Conservation (phyloP, 75 land plant species). For the Pseudotsuga menziesii region DNA sequence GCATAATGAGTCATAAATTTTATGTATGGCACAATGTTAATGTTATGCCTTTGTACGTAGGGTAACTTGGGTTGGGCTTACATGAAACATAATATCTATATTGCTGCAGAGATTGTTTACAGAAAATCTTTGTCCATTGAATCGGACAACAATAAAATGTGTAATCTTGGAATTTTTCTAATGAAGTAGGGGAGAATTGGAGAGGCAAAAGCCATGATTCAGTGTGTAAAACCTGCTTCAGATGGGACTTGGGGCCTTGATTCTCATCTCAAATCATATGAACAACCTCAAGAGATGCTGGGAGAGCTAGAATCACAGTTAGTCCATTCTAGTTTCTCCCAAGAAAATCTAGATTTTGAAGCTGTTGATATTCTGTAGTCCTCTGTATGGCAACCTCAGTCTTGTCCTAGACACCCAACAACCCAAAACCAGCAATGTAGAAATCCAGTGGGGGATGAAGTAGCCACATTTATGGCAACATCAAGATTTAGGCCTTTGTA, state of each 20-base stretch:
- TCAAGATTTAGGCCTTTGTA: conserved; percentile 35
- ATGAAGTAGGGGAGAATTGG: conserved; percentile 93
- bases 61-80: conserved; percentile 94
- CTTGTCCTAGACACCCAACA: conserved; percentile 35
- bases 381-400: conserved; percentile 79
- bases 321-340: conserved; percentile 15
- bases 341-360: conserved; percentile 25
- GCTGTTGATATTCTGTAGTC: conserved; percentile 38
- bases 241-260: conserved; percentile 81
- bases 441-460: not conserved
- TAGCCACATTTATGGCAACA: conserved; percentile 15
- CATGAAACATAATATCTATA: conserved; percentile 65
- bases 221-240: conserved; percentile 60
- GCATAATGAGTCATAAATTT: too few species aligned
- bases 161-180: conserved; percentile 46
- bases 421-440: conserved; percentile 11
- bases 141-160: conserved; percentile 58
- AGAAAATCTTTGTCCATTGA: conserved; percentile 60
- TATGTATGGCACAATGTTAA: too few species aligned
- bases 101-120: conserved; percentile 46
- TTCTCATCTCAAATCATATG: conserved; percentile 95
- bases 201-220: conserved; percentile 78
- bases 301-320: conserved; percentile 53
- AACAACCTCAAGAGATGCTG: conserved; percentile 94
- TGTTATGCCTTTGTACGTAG: conserved; percentile 18